phyloP scores from a whole-genome alignment of 495 filamentous ascomycete species.

The Friedmanniomyces simplex region DNA sequence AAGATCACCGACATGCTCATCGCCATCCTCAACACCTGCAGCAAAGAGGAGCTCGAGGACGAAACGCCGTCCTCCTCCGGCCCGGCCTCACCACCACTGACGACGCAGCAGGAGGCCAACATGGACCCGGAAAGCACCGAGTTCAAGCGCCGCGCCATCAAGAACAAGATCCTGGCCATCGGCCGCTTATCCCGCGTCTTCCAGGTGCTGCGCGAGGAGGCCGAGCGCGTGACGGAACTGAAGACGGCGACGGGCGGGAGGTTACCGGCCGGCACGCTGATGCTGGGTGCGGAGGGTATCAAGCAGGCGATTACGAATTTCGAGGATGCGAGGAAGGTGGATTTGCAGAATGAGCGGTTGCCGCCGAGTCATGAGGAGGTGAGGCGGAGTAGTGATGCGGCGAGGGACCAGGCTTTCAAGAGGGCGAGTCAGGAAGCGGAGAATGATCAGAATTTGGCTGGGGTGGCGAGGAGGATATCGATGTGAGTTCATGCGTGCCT shows the following conservation, averaged over 20 bases:
- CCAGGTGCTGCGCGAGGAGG: constrained; percentile 95
- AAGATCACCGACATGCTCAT: constrained; percentile 99
- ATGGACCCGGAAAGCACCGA: constrained; percentile 77
- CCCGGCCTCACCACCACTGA: constrained; percentile 51
- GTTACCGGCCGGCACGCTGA: constrained; percentile 88
- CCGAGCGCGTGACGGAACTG: constrained; percentile 89
- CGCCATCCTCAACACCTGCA: constrained; percentile 94
- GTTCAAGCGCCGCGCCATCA: constrained; percentile 88
- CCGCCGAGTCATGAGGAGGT: constrained; percentile 92
- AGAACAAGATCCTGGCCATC: constrained; percentile 98
- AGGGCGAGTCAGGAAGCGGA: constrained; percentile 77
- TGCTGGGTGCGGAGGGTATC: constrained; percentile 96
- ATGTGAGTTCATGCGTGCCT: constrained; percentile 58
- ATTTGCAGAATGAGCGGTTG: constrained; percentile 89
- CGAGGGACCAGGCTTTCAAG: constrained; percentile 70
- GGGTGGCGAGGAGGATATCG: constrained; percentile 82
- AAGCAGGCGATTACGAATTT: constrained; percentile 98
- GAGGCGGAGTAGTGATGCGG: constrained; percentile 62
- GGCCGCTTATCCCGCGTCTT: constrained; percentile 94
- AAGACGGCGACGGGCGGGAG: constrained; percentile 93
- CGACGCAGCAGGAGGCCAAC: constrained; percentile 16
- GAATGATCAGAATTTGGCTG: constrained; percentile 75
- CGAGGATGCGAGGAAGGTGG: constrained; percentile 95
- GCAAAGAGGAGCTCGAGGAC: constrained; percentile 92
- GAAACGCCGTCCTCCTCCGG: constrained; percentile 50